Conservation (phyloP, 257 asterid species). For the Solanum neorickii region DNA sequence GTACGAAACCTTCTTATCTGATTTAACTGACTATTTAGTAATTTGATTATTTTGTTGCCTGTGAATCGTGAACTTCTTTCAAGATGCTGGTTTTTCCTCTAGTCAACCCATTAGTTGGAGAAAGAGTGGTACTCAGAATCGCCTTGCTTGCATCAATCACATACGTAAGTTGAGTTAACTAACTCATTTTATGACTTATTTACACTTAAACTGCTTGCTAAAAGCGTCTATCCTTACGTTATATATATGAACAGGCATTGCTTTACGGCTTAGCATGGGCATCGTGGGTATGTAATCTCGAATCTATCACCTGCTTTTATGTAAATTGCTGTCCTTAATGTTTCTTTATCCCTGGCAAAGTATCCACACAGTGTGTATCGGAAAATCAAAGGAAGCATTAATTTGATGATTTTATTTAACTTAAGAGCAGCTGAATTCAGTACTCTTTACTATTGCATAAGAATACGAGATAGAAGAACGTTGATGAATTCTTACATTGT, state of each 20-base stretch:
- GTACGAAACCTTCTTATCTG: neutral
- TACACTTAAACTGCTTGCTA: neutral
- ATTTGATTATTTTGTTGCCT: neutral
- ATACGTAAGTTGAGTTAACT: conserved; percentile 45
- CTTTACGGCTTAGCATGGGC: conserved; percentile 95
- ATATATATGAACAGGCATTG: conserved; percentile 45
- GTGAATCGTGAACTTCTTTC: neutral
- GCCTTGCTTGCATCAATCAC: conserved; percentile 59
- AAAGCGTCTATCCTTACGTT: neutral
- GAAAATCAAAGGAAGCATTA: neutral
- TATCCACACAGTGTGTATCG: neutral
- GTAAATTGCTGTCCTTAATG: neutral
- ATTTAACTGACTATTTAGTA: neutral
- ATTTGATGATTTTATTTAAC: neutral
- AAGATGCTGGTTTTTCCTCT: conserved; percentile 79
- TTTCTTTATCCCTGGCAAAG: neutral
- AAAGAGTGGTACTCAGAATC: conserved; percentile 59
- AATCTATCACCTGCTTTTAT: neutral
- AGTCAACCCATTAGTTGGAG: conserved; percentile 68
- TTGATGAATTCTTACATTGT: neutral
- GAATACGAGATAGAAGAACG: neutral
- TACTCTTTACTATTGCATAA: neutral
- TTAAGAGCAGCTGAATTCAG: neutral
- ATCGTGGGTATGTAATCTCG: conserved; percentile 52
- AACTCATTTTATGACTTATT: neutral